Base-by-base conservation (phyloP, 1,139 yeast genomes). In the Blastobotrys ciferrii region DNA sequence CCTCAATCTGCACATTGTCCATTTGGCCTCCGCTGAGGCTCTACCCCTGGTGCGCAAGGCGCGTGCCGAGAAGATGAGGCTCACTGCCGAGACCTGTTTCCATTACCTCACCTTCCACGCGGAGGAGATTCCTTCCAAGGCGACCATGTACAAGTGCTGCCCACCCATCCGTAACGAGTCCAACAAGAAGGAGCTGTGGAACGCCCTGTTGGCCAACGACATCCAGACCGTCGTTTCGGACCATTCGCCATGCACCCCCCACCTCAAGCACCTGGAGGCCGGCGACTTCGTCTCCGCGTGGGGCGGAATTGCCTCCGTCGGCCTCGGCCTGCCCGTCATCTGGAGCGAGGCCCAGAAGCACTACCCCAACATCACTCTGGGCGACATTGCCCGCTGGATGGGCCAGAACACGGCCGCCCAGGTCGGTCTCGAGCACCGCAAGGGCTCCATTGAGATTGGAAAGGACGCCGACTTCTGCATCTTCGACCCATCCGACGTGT, bases 281-380 rank as follows among this genome's bases (percentile, higher is more conserved):
- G 97, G 97, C 43, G 95, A 91, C 64, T 91, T 89, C 65, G 81
- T 88, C 65, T 78, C 81, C 42, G 96, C 97, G 1, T 91, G 97
- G 98, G 98, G 97, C 43, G 98, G 97, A n/a, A 88, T 91, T 45
- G 78, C 95, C 1, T 86, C 96, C 1, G 94, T 91, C 23, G 98
- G 98, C 0, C 79, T 89, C 46, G 97, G 97, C 0, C 75, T 91
- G 47, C 86, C 95, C 0, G 76, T 89, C 40, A 69, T 91, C 50
- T 82, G 78, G 74, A 86, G 96, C 1, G 89, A 84, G 59, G 89
- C 91, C 6, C 68, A 70, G 47, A 75, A 78, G 58, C 42, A 42
- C 30, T 58, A 57, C 31, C 56, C 57, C 39, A 46, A 57, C 3
- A 72, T 84, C 14, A 61, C 79, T 0, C 65, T 87, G 14, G 69